Conservation (phyloP, 208 protist species). For the Leishmania lainsoni region DNA sequence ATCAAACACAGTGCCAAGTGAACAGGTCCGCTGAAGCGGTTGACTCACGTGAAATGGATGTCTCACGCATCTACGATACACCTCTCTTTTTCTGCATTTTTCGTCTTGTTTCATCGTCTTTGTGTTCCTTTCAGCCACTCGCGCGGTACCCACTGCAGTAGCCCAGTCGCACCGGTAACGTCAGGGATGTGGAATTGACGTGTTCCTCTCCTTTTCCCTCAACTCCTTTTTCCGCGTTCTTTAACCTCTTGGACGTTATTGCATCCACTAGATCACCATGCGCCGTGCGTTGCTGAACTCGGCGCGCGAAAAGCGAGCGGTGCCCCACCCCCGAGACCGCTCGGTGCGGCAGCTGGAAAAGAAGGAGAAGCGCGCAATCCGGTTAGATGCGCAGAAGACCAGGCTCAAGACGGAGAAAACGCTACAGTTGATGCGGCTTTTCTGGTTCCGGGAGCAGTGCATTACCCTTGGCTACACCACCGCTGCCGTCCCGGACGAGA, state of each 20-base stretch:
- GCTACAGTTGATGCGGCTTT: constrained; percentile 55
- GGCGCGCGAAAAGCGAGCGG: constrained; percentile 33
- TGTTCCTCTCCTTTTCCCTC: not conserved
- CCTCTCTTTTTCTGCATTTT: not conserved
- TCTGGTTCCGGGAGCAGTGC: constrained; percentile 84
- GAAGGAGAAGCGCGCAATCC: constrained; percentile 44
- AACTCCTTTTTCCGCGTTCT: not conserved
- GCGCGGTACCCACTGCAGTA: not conserved
- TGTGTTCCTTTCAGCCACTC: not conserved
- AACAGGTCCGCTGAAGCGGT: not conserved
- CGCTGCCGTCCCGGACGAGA: constrained; percentile 40
- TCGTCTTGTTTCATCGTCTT: not conserved
- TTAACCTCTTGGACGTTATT: not conserved
- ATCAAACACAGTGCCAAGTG: not conserved
- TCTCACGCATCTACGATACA: not conserved
- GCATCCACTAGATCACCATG: constrained; percentile 13
- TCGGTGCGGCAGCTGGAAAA: constrained; percentile 77
- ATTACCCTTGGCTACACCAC: constrained; percentile 43
- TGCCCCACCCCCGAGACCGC: constrained; percentile 69
- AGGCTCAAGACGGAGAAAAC: constrained; percentile 38
- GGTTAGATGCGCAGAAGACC: constrained; percentile 41
- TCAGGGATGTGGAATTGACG: not conserved
- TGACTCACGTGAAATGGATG: not conserved
- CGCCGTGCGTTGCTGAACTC: constrained; percentile 30
- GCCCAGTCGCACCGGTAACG: not conserved